A percentile compares a stretch with the other conserved stretches of the same genome.
Evolutionary conservation across 2,329 filamentous ascomycete species (phyloP).

Genomic region (Pseudocercospora crystallina): DNA sequence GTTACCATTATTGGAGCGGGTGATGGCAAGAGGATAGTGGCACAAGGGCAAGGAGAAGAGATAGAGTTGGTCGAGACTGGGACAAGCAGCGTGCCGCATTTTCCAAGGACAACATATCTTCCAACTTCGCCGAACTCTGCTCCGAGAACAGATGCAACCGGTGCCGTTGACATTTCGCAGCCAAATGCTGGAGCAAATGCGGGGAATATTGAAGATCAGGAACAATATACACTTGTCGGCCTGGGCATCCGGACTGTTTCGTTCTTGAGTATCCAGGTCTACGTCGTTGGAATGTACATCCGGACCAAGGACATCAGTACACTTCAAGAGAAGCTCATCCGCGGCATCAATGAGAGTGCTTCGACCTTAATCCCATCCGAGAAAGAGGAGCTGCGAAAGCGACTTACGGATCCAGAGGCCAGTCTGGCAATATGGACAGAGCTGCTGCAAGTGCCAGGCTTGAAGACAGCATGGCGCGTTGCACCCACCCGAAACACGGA

Average conservation of each 20-base stretch:
- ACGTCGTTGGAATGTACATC: slow-evolving; percentile 90
- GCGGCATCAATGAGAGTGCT: slow-evolving; percentile 71
- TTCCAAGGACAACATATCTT: slow-evolving; percentile 71
- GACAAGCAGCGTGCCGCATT: slow-evolving; percentile 74
- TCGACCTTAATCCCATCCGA: slow-evolving; percentile 81
- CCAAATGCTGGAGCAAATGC: slow-evolving; percentile 35
- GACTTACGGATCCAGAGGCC: slow-evolving; percentile 67
- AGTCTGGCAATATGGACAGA: slow-evolving; percentile 74
- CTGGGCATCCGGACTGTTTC: slow-evolving; percentile 86
- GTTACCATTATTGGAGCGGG: slow-evolving; percentile 63
- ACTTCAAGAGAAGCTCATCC: slow-evolving; percentile 76
- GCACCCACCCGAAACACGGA: slow-evolving; percentile 92
- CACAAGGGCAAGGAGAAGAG: slow-evolving; percentile 52
- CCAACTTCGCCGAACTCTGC: slow-evolving; percentile 45
- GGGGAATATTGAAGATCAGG: slow-evolving; percentile 42
- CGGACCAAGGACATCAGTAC: slow-evolving; percentile 76
- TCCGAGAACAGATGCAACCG: slow-evolving; percentile 13
- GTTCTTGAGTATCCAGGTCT: slow-evolving; percentile 87
- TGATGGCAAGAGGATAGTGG: slow-evolving; percentile 51
- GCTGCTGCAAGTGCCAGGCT: slow-evolving; percentile 64
- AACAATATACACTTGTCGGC: slow-evolving; percentile 84
- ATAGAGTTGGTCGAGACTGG: slow-evolving; percentile 77
- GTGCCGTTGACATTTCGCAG: slow-evolving; percentile 17
- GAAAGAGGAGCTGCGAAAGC: slow-evolving; percentile 68
- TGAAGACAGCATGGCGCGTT: slow-evolving; percentile 79